Percentiles rank a stretch among this genome's conserved stretches.
These are phyloP conservation scores for Diaporthe ilicicola DNA, from an alignment of 2,329 filamentous ascomycete species.

Conservation along the genomic window DNA sequence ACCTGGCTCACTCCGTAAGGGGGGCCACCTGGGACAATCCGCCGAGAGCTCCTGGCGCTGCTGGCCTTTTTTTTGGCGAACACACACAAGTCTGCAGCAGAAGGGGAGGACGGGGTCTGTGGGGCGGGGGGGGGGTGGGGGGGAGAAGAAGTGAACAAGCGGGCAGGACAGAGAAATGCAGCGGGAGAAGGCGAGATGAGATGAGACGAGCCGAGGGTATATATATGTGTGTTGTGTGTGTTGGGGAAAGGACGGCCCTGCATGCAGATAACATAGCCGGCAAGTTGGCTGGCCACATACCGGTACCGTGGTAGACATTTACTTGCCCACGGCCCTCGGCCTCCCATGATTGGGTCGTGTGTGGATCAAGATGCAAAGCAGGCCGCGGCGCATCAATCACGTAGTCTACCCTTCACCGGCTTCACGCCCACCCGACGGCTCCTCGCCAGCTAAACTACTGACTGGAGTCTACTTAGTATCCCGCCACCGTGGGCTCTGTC, in stretches of 20 bases:
- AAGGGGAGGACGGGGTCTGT: not conserved
- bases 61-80: too few species aligned
- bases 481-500: too few species aligned
- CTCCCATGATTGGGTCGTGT: not conserved
- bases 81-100: not conserved
- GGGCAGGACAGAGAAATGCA: not conserved
- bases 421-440: not conserved
- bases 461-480: too few species aligned
- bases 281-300: not conserved
- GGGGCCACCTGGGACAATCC: not conserved
- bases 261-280: not conserved
- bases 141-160: not conserved
- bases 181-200: not conserved
- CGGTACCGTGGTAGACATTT: too few species aligned
- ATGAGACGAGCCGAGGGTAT: too few species aligned
- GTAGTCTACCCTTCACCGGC: too few species aligned
- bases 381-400: not conserved
- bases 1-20: not conserved
- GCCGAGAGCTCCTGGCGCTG: not conserved
- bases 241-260: not conserved
- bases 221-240: not conserved
- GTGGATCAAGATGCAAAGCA: not conserved
- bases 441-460: not conserved
- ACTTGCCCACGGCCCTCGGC: not conserved
- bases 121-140: not conserved